Evolutionary conservation across 2,329 filamentous ascomycete species (phyloP).

Genomic region (Byssothecium circinans): DNA sequence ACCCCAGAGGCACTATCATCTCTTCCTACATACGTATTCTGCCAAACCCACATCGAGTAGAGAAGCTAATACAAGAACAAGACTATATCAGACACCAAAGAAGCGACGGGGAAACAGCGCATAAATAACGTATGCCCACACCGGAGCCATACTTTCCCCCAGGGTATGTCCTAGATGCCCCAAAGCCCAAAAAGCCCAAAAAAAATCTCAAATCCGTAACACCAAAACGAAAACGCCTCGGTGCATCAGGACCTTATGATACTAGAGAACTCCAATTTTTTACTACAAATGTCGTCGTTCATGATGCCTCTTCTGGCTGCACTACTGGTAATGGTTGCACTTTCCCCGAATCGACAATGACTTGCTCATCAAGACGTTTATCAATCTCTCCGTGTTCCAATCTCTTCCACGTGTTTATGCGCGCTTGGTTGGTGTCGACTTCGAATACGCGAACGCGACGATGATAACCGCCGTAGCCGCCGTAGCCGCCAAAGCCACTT

Average conservation of each 20-base stretch:
- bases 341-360: constrained; percentile 62
- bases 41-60: too few relatives aligned
- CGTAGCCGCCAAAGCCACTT: constrained; percentile 91
- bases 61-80: neutral
- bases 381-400: constrained; percentile 66
- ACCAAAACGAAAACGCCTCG: neutral
- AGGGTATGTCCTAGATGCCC: neutral
- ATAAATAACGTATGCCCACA: neutral
- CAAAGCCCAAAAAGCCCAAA: neutral
- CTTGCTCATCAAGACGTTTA: constrained; percentile 59
- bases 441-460: constrained; percentile 87
- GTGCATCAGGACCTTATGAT: neutral
- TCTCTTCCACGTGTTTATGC: constrained; percentile 90
- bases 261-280: neutral
- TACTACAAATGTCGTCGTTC: neutral
- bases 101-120: neutral
- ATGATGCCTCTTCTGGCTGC: neutral
- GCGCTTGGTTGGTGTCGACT: constrained; percentile 85
- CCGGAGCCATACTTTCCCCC: neutral
- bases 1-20: too few relatives aligned
- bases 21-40: too few relatives aligned
- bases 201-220: neutral
- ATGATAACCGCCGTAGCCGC: constrained; percentile 82
- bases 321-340: constrained; percentile 33
- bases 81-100: neutral